A percentile compares a stretch with the other conserved stretches of the same genome.
phyloP scores from a whole-genome alignment of 495 filamentous ascomycete genomes.

The Alectoria sarmentosa region DNA sequence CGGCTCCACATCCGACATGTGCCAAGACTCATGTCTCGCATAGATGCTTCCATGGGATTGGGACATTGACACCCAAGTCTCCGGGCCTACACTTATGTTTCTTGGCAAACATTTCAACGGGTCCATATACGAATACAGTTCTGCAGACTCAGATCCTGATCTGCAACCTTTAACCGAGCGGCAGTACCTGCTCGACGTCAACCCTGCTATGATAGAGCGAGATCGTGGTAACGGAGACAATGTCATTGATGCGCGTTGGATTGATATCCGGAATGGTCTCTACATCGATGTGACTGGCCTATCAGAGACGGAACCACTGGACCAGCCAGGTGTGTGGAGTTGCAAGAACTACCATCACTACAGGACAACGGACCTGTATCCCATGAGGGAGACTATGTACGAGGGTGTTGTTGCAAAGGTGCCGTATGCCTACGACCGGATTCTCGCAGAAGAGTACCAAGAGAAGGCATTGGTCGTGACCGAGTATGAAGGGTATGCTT shows the following conservation, averaged over 20 bases:
- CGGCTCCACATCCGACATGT: not conserved
- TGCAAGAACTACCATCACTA: constrained; percentile 82
- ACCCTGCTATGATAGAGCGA: constrained; percentile 56
- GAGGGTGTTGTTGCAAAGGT: constrained; percentile 55
- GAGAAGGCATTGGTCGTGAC: constrained; percentile 44
- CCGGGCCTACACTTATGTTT: constrained; percentile 50
- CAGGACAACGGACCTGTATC: constrained; percentile 44
- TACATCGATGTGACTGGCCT: constrained; percentile 88
- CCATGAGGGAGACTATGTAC: constrained; percentile 49
- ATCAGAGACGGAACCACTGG: constrained; percentile 54
- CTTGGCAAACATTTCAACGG: constrained; percentile 59
- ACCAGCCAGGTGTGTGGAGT: constrained; percentile 57
- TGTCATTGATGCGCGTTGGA: constrained; percentile 81
- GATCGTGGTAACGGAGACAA: constrained; percentile 62
- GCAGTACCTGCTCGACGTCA: constrained; percentile 70
- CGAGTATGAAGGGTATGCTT: constrained; percentile 47
- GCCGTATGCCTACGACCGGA: constrained; percentile 52
- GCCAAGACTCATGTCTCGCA: constrained; percentile 1
- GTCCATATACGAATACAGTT: constrained; percentile 53
- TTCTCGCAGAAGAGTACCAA: constrained; percentile 55
- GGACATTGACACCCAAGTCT: constrained; percentile 81
- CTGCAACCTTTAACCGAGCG: constrained; percentile 32
- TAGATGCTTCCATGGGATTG: constrained; percentile 79
- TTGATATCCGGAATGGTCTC: constrained; percentile 67
- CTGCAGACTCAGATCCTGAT: constrained; percentile 25